Percentiles rank a stretch among this genome's conserved stretches.
phyloP scores from a whole-genome alignment of 257 asterid species.

The Solanum raphanifolium region DNA sequence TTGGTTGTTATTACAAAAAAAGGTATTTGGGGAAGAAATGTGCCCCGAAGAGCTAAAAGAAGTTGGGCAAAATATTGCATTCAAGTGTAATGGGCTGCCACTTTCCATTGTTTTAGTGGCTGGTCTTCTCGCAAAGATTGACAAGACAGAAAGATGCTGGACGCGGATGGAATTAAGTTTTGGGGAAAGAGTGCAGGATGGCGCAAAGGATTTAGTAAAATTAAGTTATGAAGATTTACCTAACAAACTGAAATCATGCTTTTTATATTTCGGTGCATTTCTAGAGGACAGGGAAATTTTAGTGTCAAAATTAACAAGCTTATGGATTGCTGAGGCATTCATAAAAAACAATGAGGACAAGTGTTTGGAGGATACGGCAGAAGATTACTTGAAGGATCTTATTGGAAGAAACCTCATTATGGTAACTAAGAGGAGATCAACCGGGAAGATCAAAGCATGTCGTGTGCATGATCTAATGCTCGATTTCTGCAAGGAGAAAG shows the following conservation, averaged over 20 bases:
- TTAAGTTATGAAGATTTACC: constrained; percentile 24
- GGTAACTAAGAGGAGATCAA: not conserved
- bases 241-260: constrained; percentile 6
- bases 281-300: not conserved
- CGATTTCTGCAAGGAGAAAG: not conserved
- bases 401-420: not conserved
- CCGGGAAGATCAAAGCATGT: not conserved
- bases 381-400: not conserved
- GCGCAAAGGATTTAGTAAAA: not conserved
- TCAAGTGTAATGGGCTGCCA: not conserved
- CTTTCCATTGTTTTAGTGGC: not conserved
- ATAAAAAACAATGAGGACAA: not conserved
- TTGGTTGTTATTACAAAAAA: not conserved
- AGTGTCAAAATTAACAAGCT: not conserved
- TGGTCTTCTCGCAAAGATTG: not conserved
- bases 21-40: not conserved
- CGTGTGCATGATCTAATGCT: not conserved
- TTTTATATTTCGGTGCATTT: not conserved
- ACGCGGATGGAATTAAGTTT: not conserved
- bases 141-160: not conserved
- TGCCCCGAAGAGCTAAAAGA: not conserved
- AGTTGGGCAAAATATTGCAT: not conserved
- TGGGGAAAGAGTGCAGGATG: not conserved
- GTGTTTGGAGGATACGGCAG: not conserved
- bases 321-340: not conserved